phyloP scores from a whole-genome alignment of 1,139 yeast genomes.

The Waltiozyma sp. region DNA sequence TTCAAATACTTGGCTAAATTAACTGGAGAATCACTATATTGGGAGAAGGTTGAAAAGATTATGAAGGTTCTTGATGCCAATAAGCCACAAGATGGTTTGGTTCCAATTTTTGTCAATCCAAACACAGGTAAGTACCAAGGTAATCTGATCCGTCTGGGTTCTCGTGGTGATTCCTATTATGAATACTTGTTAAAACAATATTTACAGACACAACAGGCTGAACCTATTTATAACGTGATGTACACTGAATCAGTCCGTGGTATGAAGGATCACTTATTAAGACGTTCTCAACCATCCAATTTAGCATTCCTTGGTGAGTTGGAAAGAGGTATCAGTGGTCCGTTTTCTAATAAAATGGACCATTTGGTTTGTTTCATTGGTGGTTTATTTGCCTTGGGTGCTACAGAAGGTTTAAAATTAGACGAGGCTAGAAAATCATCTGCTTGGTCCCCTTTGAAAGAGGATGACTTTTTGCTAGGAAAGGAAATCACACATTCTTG shows the following conservation, averaged over 20 bases:
- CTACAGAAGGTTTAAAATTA: conserved; percentile 61
- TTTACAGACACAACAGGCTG: conserved; percentile 59
- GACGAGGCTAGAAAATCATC: conserved; percentile 35
- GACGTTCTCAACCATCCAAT: conserved; percentile 50
- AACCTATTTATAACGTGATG: conserved; percentile 56
- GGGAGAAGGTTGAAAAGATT: conserved; percentile 69
- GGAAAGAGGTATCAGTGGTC: conserved; percentile 51
- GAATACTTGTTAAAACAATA: conserved; percentile 84
- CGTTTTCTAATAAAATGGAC: conserved; percentile 75
- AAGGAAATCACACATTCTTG: conserved; percentile 73
- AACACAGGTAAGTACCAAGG: conserved; percentile 64
- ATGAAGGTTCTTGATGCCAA: conserved; percentile 56
- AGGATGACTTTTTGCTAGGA: conserved; percentile 56
- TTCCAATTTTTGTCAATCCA: conserved; percentile 71
- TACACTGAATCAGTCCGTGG: conserved; percentile 73
- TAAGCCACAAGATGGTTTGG: conserved; percentile 63
- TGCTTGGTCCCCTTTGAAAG: conserved; percentile 35
- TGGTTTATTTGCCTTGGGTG: conserved; percentile 83
- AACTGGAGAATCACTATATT: conserved; percentile 69
- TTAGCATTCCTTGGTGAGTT: conserved; percentile 72
- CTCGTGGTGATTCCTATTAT: conserved; percentile 89
- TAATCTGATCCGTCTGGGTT: conserved; percentile 62
- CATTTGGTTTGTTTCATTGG: conserved; percentile 91
- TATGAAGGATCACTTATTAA: conserved; percentile 51
- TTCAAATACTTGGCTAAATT: conserved; percentile 72